These are phyloP conservation scores for Coniella vitis DNA, from an alignment of 2,329 filamentous ascomycete genomes.

Conservation along the genomic window DNA sequence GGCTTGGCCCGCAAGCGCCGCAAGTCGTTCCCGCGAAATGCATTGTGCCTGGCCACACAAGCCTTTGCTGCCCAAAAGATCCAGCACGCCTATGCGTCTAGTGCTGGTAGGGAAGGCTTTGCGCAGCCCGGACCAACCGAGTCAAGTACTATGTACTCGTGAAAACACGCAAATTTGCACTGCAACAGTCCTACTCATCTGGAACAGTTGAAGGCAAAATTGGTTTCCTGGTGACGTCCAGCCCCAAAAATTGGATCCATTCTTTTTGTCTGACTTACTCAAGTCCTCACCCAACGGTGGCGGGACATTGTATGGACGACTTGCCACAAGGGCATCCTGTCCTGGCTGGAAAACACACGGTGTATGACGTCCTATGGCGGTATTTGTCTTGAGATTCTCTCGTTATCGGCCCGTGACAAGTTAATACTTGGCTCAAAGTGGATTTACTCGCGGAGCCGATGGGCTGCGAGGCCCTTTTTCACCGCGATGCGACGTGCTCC, in stretches of 20 bases:
- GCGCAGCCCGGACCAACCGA: too few relatives aligned
- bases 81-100: too few relatives aligned
- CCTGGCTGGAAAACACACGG: background rate
- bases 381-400: background rate
- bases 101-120: too few relatives aligned
- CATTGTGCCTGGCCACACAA: background rate
- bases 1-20: background rate
- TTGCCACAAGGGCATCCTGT: background rate
- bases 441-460: background rate
- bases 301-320: background rate
- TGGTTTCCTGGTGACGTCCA: background rate
- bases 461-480: conserved; percentile 8
- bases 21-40: too few relatives aligned
- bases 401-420: background rate
- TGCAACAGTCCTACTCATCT: too few relatives aligned
- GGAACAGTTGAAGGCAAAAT: background rate
- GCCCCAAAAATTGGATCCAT: background rate
- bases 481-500: conserved; percentile 12
- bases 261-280: background rate
- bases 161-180: too few relatives aligned
- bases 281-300: background rate
- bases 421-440: background rate
- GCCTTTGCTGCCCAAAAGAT: too few relatives aligned
- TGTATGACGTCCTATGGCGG: background rate
- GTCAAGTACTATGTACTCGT: too few relatives aligned